Evolutionary conservation across 257 asterid genomes (phyloP).

Genomic region (Jacaranda copaia): DNA sequence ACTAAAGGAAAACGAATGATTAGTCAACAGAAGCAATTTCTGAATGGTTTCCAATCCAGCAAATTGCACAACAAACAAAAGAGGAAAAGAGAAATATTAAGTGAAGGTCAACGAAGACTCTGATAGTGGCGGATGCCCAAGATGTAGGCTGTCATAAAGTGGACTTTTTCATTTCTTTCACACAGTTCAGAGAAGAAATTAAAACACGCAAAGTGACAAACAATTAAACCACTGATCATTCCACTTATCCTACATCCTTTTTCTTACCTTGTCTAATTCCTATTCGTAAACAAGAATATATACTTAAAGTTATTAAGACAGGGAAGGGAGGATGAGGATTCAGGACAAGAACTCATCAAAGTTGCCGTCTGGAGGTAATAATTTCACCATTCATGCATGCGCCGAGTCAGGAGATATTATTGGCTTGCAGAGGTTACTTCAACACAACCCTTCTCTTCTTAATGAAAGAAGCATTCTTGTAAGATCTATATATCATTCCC

Average conservation of each 20-base stretch:
- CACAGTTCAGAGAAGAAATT: not conserved
- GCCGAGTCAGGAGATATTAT: constrained; percentile 58
- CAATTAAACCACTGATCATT: not conserved
- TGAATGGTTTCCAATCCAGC: constrained; percentile 27
- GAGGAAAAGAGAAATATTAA: not conserved
- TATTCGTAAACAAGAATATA: not conserved
- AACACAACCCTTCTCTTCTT: constrained; percentile 45
- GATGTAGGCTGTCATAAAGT: constrained; percentile 36
- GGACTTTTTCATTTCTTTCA: constrained; percentile 30
- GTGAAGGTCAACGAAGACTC: constrained; percentile 9
- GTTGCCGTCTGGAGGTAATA: constrained; percentile 3
- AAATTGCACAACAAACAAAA: not conserved
- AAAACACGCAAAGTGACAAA: not conserved
- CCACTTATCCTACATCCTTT: not conserved
- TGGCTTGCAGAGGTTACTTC: constrained; percentile 43
- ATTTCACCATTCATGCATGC: constrained; percentile 48
- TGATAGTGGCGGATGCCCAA: not conserved
- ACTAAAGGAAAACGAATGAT: not conserved
- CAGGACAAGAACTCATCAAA: constrained; percentile 47
- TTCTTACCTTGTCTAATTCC: no score
- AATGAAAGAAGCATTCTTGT: constrained; percentile 45
- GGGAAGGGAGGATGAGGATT: constrained; percentile 46
- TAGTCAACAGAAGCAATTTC: constrained; percentile 28
- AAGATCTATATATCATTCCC: constrained; percentile 19
- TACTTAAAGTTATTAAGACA: no score